Evolutionary conservation across 1,284 basidiomycete species (phyloP).

Genomic region (Cerrena zonata): DNA sequence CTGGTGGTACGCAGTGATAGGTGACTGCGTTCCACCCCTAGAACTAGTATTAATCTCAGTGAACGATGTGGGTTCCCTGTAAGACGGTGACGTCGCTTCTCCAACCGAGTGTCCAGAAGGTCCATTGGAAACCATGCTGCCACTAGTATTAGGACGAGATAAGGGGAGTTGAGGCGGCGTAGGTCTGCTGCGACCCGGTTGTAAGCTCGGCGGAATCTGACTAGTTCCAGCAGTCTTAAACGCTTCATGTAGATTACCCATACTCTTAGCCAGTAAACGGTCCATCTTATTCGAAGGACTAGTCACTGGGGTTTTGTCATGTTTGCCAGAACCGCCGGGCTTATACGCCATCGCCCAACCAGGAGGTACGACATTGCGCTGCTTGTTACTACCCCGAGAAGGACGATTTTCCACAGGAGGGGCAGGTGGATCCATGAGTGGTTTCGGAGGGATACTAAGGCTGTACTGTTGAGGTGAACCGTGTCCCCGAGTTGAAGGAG

Average conservation of each 20-base stretch:
- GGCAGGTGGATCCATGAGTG: slow-evolving; percentile 32
- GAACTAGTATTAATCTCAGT: slow-evolving; percentile 11
- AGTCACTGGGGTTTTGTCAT: slow-evolving; percentile 10
- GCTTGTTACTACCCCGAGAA: slow-evolving; percentile 17
- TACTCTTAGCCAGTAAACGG: slow-evolving; percentile 44
- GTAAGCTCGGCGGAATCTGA: slow-evolving; percentile 28
- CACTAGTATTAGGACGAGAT: slow-evolving; percentile 20
- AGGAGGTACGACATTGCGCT: slow-evolving; percentile 34
- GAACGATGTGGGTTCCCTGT: slow-evolving; percentile 1
- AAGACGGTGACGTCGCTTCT: slow-evolving; percentile 7
- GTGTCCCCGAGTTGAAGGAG: slow-evolving; percentile 13
- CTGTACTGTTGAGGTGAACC: neutral
- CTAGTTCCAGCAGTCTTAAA: slow-evolving; percentile 29
- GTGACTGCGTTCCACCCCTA: slow-evolving; percentile 17
- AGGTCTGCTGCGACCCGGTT: slow-evolving; percentile 25
- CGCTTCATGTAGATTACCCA: slow-evolving; percentile 46
- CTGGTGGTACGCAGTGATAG: slow-evolving; percentile 7
- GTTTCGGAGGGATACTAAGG: slow-evolving; percentile 28
- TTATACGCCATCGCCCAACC: slow-evolving; percentile 48
- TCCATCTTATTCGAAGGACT: slow-evolving; percentile 14
- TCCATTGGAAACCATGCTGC: slow-evolving; percentile 12
- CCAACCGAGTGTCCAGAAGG: slow-evolving; percentile 5
- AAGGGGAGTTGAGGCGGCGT: slow-evolving; percentile 16
- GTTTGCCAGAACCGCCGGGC: slow-evolving; percentile 27
- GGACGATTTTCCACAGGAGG: slow-evolving; percentile 18